phyloP scores from a whole-genome alignment of 139 green algal species.

The Micractinium sp. region DNA sequence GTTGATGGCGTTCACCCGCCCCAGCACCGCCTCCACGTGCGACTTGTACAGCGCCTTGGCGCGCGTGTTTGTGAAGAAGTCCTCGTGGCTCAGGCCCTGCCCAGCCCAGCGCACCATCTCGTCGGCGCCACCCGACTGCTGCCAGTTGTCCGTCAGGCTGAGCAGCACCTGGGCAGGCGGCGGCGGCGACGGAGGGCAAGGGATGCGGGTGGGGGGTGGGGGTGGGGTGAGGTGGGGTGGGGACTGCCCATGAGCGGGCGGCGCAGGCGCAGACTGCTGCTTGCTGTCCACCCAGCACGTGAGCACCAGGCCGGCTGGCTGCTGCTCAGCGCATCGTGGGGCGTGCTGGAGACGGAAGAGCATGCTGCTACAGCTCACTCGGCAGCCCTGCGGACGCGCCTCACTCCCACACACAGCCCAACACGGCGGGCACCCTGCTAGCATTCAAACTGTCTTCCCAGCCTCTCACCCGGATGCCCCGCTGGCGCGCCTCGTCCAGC shows the following conservation, averaged over 20 bases:
- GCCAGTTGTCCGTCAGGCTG: constrained; percentile 61
- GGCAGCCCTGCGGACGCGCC: no score
- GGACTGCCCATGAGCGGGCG: background rate
- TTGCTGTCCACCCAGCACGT: no score
- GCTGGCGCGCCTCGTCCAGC: constrained; percentile 47
- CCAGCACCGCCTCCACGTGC: constrained; percentile 40
- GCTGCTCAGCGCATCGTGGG: no score
- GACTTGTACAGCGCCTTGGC: constrained; percentile 22
- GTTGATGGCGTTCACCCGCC: constrained; percentile 69
- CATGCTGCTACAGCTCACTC: no score
- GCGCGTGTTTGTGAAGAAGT: constrained; percentile 42
- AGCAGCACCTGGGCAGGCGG: constrained; percentile 37
- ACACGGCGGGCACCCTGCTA: no score
- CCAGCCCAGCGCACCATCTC: constrained; percentile 32
- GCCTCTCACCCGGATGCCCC: constrained; percentile 30
- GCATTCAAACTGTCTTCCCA: no score
- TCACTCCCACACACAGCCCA: no score
- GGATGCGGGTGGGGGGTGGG: background rate
- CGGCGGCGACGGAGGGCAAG: no score
- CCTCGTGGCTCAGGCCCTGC: constrained; percentile 29
- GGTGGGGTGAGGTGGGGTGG: background rate
- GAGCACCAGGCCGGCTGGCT: no score
- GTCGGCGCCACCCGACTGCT: constrained; percentile 32
- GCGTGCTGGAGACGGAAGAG: no score
- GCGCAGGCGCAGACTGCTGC: background rate